Evolutionary conservation across 805 yeast genomes (phyloP).

Genomic region (Kuraishia cidri): DNA sequence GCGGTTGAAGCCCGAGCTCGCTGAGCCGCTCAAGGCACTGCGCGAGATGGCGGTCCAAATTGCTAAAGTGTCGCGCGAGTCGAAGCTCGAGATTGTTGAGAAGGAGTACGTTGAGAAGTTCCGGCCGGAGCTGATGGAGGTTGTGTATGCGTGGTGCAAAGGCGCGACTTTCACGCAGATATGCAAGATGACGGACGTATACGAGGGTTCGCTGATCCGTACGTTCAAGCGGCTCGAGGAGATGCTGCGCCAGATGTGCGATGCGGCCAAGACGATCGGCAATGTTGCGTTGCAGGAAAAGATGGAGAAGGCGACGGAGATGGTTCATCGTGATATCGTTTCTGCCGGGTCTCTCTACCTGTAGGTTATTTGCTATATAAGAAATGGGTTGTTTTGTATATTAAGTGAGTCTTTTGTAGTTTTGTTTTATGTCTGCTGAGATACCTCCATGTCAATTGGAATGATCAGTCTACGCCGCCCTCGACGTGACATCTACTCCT

Average conservation of each 20-base stretch:
- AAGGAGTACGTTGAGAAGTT: slow-evolving; percentile 89
- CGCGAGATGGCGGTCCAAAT: slow-evolving; percentile 87
- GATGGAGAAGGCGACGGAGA: slow-evolving; percentile 76
- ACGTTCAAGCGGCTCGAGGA: slow-evolving; percentile 94
- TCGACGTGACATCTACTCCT: too few relatives aligned
- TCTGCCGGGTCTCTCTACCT: slow-evolving; percentile 91
- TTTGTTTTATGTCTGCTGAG: too few relatives aligned
- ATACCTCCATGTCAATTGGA: too few relatives aligned
- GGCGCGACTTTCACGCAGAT: slow-evolving; percentile 95
- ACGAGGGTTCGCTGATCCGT: slow-evolving; percentile 93
- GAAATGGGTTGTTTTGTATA: too few relatives aligned
- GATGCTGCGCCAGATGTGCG: slow-evolving; percentile 78
- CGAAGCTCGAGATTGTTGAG: slow-evolving; percentile 83
- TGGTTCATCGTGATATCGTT: slow-evolving; percentile 93
- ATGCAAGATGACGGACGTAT: slow-evolving; percentile 97
- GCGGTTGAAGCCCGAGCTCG: slow-evolving; percentile 75
- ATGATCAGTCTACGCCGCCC: too few relatives aligned
- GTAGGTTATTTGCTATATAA: slow-evolving; percentile 16
- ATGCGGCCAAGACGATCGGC: slow-evolving; percentile 93
- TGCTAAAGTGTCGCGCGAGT: slow-evolving; percentile 83
- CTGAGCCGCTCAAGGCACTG: slow-evolving; percentile 85
- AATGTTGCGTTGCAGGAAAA: slow-evolving; percentile 78
- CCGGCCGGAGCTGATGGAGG: slow-evolving; percentile 94
- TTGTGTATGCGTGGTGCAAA: slow-evolving; percentile 92
- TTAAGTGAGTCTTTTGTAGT: too few relatives aligned